A percentile compares a stretch with the other conserved stretches of the same genome.
Evolutionary conservation across 2,329 filamentous ascomycete genomes (phyloP).

Genomic region (Aschersonia sp.): DNA sequence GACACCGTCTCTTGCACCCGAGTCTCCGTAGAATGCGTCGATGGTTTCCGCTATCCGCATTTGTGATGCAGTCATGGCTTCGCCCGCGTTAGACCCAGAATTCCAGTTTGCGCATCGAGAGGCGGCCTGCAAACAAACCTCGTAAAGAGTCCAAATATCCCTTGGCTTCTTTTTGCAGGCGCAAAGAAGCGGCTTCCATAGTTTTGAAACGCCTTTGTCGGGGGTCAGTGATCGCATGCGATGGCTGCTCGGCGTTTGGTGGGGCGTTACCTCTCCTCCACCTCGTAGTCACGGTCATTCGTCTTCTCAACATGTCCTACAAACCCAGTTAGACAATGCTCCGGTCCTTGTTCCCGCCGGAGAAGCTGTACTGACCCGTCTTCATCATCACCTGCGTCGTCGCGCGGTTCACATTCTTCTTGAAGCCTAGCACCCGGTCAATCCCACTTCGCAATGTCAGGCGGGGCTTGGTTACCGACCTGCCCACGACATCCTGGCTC

Average conservation of each 20-base stretch:
- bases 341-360: neutral
- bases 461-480: slow-evolving; percentile 29
- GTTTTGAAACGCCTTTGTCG: slow-evolving; percentile 71
- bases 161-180: slow-evolving; percentile 94
- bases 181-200: slow-evolving; percentile 86
- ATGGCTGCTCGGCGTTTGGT: neutral
- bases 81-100: neutral
- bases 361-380: slow-evolving; percentile 46
- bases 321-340: neutral
- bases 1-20: slow-evolving; percentile 86
- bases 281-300: slow-evolving; percentile 96
- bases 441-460: slow-evolving; percentile 10
- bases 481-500: slow-evolving; percentile 52
- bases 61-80: slow-evolving; percentile 96
- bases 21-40: slow-evolving; percentile 96
- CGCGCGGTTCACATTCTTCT: slow-evolving; percentile 96
- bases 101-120: too few relatives aligned
- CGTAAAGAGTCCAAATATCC: slow-evolving; percentile 92
- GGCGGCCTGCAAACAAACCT: slow-evolving; percentile 32
- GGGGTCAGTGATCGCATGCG: slow-evolving; percentile 7
- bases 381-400: slow-evolving; percentile 99
- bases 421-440: slow-evolving; percentile 27
- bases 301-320: slow-evolving; percentile 92
- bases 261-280: slow-evolving; percentile 65
- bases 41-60: slow-evolving; percentile 99